Base-by-base conservation (phyloP, 176 grass and related monocot genomes). In the Leersia perrieri region DNA sequence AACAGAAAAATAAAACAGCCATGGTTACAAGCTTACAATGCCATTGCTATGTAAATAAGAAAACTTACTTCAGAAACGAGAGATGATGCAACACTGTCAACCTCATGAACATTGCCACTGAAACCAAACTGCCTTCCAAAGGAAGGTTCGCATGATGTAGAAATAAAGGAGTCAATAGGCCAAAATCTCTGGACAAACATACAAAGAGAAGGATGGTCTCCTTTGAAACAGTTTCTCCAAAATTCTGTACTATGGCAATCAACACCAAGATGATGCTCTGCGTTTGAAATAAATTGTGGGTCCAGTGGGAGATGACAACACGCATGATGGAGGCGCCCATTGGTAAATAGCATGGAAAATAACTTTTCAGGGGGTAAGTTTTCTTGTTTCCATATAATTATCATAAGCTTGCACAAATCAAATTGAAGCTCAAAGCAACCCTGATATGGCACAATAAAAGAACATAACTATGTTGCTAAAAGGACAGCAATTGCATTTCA, bases 341-440 rank as follows among this genome's bases (percentile, higher is more conserved):
- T 79, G 79, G 62, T 84, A 66, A 90, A 92, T 44, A 97, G 61
- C 68, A 86, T 72, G 25, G 83, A 76, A 77, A 92, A 82, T 76
- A 90, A 75, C 62, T 87, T 91, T 51, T 94, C 88, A 70, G 85
- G 32, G 9, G 90, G 78, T 53, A 91, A 68, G 41, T 82, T 91
- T 71, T 94, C 90, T 77, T 31, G 53, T 70, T 92, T 79, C 77
- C 88, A 94, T 74, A 83, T 88, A 63, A 36, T 89, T 34, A 87
- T 76, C 70, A 94, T 85, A 45, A 93, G 33, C 63, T 94, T 91
- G 80, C 92, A 93, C 60, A 98, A 77, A 11, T 92, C 80, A 91
- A 88, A 86, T 51, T 93, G 92, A 78, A 92, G 83, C 72, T 98
- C 78, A 83, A 87, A 91, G 62, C 78, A 82, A 68, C 95, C 95